Conservation (phyloP, 352 stramenopile genomes). For the Aphanomyces invadans region DNA sequence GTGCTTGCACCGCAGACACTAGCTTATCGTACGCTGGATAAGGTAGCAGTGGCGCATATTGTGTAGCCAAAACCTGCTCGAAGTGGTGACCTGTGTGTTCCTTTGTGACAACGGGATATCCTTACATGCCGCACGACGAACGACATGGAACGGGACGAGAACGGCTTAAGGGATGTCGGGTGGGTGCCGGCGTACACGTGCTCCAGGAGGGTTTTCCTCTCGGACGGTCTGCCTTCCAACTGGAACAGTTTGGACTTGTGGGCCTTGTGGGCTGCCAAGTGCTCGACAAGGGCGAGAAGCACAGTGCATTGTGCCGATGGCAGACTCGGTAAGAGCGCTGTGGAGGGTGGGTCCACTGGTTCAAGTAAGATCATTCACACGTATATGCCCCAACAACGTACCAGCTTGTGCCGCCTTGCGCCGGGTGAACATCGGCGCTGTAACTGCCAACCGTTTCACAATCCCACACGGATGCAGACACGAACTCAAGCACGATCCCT, state of each 20-base stretch:
- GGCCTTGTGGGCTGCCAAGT: slow-evolving; percentile 1
- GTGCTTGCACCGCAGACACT: background rate
- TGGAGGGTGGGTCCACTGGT: background rate
- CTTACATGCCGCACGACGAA: slow-evolving; percentile 11
- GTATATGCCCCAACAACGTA: background rate
- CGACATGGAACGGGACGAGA: slow-evolving; percentile 19
- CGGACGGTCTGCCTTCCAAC: slow-evolving; percentile 7
- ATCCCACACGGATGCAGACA: background rate
- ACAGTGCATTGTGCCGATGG: background rate
- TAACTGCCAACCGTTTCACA: background rate
- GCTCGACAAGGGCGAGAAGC: slow-evolving; percentile 1
- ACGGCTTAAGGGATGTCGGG: background rate
- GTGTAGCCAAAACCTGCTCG: background rate
- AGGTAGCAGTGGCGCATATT: slow-evolving; percentile 10
- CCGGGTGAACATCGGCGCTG: background rate
- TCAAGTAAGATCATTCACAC: background rate
- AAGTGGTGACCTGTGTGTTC: no score
- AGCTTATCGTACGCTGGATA: slow-evolving; percentile 1
- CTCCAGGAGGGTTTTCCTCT: slow-evolving; percentile 9
- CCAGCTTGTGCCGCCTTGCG: background rate
- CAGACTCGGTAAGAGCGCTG: background rate
- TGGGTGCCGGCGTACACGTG: background rate
- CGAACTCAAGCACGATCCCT: background rate
- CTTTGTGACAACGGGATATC: no score
- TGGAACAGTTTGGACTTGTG: slow-evolving; percentile 15